phyloP scores from a whole-genome alignment of 305 asterid genomes.

The Fraxinus greggii region DNA sequence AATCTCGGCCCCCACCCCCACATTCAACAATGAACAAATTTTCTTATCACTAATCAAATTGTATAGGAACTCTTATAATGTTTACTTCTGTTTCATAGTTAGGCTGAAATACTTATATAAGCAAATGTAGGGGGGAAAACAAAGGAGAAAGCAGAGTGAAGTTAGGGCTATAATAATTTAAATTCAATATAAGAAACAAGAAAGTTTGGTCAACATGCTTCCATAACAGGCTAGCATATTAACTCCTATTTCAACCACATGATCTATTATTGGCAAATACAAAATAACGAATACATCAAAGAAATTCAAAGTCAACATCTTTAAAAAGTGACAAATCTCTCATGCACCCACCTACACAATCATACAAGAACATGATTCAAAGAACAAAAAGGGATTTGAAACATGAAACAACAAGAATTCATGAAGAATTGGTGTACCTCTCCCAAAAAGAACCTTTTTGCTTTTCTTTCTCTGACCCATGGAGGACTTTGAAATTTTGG shows the following conservation, averaged over 20 bases:
- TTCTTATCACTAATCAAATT: constrained; percentile 8
- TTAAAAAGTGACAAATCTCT: background rate
- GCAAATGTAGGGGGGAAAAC: background rate
- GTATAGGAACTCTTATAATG: background rate
- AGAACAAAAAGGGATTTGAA: constrained; percentile 17
- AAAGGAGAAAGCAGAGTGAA: background rate
- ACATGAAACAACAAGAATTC: constrained; percentile 20
- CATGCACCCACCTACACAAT: background rate
- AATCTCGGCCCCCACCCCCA: constrained; percentile 9
- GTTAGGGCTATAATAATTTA: background rate
- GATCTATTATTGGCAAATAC: background rate
- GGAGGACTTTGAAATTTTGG: constrained; percentile 42
- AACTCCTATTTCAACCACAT: background rate
- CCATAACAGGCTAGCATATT: background rate
- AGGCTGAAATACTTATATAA: background rate
- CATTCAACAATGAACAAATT: constrained; percentile 9
- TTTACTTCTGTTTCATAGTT: background rate
- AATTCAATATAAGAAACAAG: background rate
- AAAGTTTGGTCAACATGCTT: background rate
- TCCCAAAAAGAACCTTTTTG: constrained; percentile 60
- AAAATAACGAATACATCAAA: background rate
- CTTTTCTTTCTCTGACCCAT: constrained; percentile 57
- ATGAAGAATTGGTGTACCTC: constrained; percentile 45
- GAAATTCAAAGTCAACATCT: background rate
- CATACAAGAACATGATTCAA: constrained; percentile 10